Evolutionary conservation across 78 protist species (phyloP).

Genomic region (Carpediemonas membranifera): DNA sequence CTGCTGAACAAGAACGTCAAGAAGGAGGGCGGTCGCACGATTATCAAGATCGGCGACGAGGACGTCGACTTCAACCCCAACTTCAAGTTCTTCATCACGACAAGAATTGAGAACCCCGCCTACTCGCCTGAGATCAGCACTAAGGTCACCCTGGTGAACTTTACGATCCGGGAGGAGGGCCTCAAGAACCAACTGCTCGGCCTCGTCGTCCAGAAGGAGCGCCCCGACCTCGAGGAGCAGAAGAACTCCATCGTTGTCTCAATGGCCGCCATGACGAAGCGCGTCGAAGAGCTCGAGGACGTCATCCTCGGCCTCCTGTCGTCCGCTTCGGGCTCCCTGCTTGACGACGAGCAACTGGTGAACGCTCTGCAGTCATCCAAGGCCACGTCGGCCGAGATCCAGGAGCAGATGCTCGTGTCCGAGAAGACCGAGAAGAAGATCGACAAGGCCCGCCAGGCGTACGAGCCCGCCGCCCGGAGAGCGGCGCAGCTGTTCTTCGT

Average conservation of each 20-base stretch:
- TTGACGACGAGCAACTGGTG: constrained; percentile 56
- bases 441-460: constrained; percentile 46
- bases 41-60: constrained; percentile 56
- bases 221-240: constrained; percentile 65
- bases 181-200: constrained; percentile 76
- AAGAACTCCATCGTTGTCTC: constrained; percentile 48
- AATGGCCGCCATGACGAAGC: constrained; percentile 40
- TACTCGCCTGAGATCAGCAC: constrained; percentile 71
- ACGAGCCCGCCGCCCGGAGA: constrained; percentile 61
- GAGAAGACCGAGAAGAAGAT: constrained; percentile 40
- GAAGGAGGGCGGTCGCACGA: background rate
- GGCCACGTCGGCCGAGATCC: constrained; percentile 45
- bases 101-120: constrained; percentile 66
- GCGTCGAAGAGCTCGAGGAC: constrained; percentile 67
- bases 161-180: constrained; percentile 68
- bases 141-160: constrained; percentile 70
- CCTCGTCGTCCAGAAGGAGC: constrained; percentile 60
- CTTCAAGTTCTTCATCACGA: constrained; percentile 64
- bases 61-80: constrained; percentile 56
- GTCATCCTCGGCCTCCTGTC: constrained; percentile 49
- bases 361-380: constrained; percentile 48
- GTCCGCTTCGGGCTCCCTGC: constrained; percentile 41
- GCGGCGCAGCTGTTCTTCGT: constrained; percentile 69
- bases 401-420: constrained; percentile 21
- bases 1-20: constrained; percentile 15